Conservation (phyloP, 1,284 basidiomycete species). For the Moesziomyces globuligerus region DNA sequence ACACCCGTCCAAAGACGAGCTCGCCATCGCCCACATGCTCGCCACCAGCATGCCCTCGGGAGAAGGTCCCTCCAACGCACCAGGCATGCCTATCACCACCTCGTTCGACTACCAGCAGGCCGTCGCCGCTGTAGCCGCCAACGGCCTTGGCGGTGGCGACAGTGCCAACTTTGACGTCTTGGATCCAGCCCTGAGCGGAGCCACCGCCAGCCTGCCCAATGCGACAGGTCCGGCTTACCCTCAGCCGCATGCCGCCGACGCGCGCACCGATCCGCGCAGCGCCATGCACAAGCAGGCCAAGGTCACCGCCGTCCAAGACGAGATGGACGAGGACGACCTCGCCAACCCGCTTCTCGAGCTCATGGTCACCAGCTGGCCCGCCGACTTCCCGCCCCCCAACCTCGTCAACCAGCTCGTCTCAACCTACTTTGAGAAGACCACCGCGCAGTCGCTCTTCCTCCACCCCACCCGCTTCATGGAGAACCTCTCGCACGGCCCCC, state of each 20-base stretch:
- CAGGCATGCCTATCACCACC: conserved; percentile 12
- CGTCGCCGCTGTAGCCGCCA: conserved; percentile 38
- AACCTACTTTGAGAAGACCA: conserved; percentile 43
- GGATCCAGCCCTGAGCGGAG: conserved; percentile 42
- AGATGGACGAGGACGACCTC: conserved; percentile 38
- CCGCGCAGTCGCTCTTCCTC: conserved; percentile 41
- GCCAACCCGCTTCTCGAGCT: conserved; percentile 46
- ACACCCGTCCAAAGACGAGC: conserved; percentile 54
- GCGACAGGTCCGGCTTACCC: conserved; percentile 7
- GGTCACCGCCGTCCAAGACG: conserved; percentile 38
- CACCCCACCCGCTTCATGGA: conserved; percentile 51
- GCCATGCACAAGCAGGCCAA: conserved; percentile 39
- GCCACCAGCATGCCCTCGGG: conserved; percentile 60
- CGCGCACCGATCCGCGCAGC: conserved; percentile 25
- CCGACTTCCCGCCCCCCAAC: conserved; percentile 54
- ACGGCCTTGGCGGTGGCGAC: conserved; percentile 14
- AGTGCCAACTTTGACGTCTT: conserved; percentile 32
- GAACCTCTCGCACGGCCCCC: conserved; percentile 44
- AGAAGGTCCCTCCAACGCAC: conserved; percentile 36
- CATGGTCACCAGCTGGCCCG: conserved; percentile 54
- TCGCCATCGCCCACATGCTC: conserved; percentile 57
- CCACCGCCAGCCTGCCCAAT: conserved; percentile 1
- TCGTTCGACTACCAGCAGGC: conserved; percentile 45
- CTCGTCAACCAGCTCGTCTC: conserved; percentile 50
- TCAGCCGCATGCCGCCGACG: conserved; percentile 20